A percentile compares a stretch with the other conserved stretches of the same genome.
phyloP scores from a whole-genome alignment of 1,139 yeast genomes.

The Debaryomyces sp. region DNA sequence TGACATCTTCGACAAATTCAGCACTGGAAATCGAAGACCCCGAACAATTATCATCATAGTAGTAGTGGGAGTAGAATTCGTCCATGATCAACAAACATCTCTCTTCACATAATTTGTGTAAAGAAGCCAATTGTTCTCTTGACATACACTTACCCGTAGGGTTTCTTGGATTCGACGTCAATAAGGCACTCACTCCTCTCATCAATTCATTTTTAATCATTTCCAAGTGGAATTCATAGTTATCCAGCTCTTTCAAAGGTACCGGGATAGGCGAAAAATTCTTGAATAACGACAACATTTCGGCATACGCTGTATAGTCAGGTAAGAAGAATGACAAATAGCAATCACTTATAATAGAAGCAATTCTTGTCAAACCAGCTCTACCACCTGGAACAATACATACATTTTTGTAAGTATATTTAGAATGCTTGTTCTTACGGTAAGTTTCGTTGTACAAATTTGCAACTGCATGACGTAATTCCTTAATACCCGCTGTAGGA shows the following conservation, averaged over 20 bases:
- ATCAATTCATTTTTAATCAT: conserved; percentile 57
- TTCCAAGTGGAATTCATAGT: conserved; percentile 61
- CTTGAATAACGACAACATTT: conserved; percentile 67
- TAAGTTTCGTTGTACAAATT: conserved; percentile 60
- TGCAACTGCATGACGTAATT: conserved; percentile 64
- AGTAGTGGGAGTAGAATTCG: conserved; percentile 66
- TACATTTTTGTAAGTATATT: conserved; percentile 66
- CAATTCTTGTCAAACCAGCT: conserved; percentile 69
- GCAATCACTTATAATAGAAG: conserved; percentile 64
- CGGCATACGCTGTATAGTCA: conserved; percentile 75
- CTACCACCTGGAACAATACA: conserved; percentile 74
- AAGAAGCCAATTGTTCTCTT: conserved; percentile 50
- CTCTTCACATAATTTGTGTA: conserved; percentile 61
- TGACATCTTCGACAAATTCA: conserved; percentile 57
- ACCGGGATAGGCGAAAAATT: conserved; percentile 72
- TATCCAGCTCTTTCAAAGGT: conserved; percentile 61
- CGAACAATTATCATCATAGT: conserved; percentile 59
- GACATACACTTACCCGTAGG: conserved; percentile 67
- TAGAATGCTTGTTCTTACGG: conserved; percentile 51
- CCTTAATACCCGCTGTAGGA: conserved; percentile 65
- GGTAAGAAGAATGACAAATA: conserved; percentile 67
- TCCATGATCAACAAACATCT: conserved; percentile 66
- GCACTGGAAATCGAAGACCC: conserved; percentile 63
- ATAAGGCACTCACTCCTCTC: conserved; percentile 64
- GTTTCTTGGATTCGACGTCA: conserved; percentile 67